Conservation (phyloP, 75 land plant genomes). For the Isoetes taiwanensis region DNA sequence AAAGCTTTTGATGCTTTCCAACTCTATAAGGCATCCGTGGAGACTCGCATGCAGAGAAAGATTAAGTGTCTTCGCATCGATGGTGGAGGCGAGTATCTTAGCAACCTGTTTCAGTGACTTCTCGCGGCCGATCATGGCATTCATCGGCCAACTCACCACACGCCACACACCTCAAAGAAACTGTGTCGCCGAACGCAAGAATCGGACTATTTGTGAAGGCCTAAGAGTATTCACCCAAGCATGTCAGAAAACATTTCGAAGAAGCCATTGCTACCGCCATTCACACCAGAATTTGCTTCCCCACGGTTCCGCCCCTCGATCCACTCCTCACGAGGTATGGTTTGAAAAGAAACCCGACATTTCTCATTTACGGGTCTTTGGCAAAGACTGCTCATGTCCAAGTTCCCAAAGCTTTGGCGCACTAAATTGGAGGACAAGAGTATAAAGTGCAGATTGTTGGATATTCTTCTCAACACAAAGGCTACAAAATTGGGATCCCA, state of each 20-base stretch:
- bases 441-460: not conserved
- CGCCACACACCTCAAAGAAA: not conserved
- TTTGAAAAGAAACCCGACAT: not conserved
- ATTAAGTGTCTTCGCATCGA: conserved; percentile 9
- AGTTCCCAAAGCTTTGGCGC: not conserved
- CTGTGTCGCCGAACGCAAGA: conserved; percentile 15
- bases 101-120: not conserved
- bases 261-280: conserved; percentile 6
- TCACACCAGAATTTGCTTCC: too few species aligned
- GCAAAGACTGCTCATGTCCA: not conserved
- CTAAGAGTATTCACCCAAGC: not conserved
- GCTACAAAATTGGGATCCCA: not conserved
- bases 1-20: conserved; percentile 2
- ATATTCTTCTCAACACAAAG: not conserved
- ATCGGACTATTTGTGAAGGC: conserved; percentile 16
- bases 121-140: conserved; percentile 8
- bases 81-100: conserved; percentile 17
- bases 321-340: not conserved
- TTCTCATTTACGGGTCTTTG: not conserved
- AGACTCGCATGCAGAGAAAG: not conserved
- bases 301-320: too few species aligned
- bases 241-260: not conserved
- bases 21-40: conserved; percentile 5
- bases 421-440: conserved; percentile 4
- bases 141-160: conserved; percentile 7